These are phyloP conservation scores for Tremella yokohamensis DNA, from an alignment of 768 basidiomycete genomes.

Conservation along the genomic window DNA sequence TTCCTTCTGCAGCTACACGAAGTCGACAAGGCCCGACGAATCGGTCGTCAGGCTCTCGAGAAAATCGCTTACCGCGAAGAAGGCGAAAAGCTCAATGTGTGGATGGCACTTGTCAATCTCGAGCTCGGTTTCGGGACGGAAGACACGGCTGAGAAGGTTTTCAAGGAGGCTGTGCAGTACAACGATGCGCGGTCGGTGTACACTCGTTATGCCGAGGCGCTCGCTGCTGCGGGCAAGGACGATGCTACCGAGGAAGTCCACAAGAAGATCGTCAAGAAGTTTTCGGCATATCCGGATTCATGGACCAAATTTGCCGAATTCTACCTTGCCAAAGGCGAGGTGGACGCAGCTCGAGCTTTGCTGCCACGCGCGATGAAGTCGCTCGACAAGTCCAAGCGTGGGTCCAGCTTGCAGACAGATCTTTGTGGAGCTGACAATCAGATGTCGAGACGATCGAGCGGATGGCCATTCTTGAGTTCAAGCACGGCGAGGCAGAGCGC, in stretches of 20 bases:
- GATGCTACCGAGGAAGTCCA: slow-evolving; percentile 93
- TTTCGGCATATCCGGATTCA: slow-evolving; percentile 84
- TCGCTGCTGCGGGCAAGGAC: slow-evolving; percentile 75
- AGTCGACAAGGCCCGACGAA: slow-evolving; percentile 85
- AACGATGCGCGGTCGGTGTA: slow-evolving; percentile 92
- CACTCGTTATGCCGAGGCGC: slow-evolving; percentile 75
- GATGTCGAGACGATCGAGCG: slow-evolving; percentile 93
- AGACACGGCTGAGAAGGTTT: slow-evolving; percentile 69
- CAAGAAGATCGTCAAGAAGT: slow-evolving; percentile 86
- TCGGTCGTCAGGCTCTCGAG: slow-evolving; percentile 74
- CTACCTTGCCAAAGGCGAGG: slow-evolving; percentile 68
- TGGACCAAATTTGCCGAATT: slow-evolving; percentile 83
- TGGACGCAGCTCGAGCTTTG: slow-evolving; percentile 78
- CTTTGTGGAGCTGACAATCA: slow-evolving; percentile 46
- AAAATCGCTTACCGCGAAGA: slow-evolving; percentile 95
- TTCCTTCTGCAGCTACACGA: slow-evolving; percentile 97
- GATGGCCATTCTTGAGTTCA: slow-evolving; percentile 94
- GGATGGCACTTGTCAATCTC: slow-evolving; percentile 92
- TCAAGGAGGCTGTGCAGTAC: slow-evolving; percentile 82
- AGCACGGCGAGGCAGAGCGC: slow-evolving; percentile 85
- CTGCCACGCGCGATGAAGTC: slow-evolving; percentile 83
- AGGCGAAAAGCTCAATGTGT: slow-evolving; percentile 90
- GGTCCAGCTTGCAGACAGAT: slow-evolving; percentile 45
- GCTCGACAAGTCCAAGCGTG: slow-evolving; percentile 90
- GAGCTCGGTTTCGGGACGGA: slow-evolving; percentile 90